phyloP scores from a whole-genome alignment of 1,284 basidiomycete genomes.

The Naganishia liquefaciens region DNA sequence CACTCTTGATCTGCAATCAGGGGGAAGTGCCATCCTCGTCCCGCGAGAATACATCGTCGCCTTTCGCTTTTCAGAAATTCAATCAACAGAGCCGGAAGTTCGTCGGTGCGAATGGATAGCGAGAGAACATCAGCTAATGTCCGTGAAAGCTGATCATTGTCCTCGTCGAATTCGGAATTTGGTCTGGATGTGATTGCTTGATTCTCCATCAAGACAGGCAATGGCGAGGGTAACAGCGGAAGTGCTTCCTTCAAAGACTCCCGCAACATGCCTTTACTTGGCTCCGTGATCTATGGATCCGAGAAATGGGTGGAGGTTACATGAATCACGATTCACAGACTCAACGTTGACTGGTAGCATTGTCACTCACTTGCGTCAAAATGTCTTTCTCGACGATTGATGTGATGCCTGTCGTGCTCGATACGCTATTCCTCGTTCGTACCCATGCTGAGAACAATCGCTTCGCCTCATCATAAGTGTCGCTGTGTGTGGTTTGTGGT shows the following conservation, averaged over 20 bases:
- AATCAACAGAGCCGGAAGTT: too few relatives aligned
- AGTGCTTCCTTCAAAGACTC: background rate
- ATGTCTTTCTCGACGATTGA: background rate
- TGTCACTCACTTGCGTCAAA: conserved; percentile 1
- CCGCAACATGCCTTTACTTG: background rate
- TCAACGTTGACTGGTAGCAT: background rate
- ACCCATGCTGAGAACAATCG: conserved; percentile 1
- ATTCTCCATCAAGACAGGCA: too few relatives aligned
- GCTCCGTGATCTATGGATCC: background rate
- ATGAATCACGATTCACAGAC: background rate
- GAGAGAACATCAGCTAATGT: too few relatives aligned
- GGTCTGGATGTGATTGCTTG: too few relatives aligned
- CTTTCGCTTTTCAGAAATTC: too few relatives aligned
- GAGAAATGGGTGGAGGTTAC: background rate
- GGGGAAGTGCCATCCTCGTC: too few relatives aligned
- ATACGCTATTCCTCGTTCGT: background rate
- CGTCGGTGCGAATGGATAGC: too few relatives aligned
- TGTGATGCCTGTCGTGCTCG: background rate
- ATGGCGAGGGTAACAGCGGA: background rate
- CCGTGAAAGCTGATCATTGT: too few relatives aligned
- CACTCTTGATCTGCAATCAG: too few relatives aligned
- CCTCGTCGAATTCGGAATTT: too few relatives aligned
- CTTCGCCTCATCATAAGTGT: background rate
- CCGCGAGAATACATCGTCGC: too few relatives aligned
- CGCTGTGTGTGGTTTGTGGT: too few relatives aligned